Conservation (phyloP, 2,329 filamentous ascomycete genomes). For the Ciborinia camelliae region DNA sequence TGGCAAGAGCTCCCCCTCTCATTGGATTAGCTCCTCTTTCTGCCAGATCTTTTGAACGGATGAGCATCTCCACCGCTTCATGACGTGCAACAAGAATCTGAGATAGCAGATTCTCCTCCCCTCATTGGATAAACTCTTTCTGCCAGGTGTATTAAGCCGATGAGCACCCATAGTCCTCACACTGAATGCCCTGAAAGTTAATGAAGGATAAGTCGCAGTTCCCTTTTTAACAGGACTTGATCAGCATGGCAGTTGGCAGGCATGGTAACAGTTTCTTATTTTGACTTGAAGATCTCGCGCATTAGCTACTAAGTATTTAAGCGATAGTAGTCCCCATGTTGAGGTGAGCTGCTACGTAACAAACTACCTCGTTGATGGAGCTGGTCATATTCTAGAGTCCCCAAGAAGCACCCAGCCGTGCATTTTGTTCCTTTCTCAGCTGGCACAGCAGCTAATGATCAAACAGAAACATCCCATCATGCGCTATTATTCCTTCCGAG, state of each 20-base stretch:
- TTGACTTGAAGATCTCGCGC: background rate
- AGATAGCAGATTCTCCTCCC: background rate
- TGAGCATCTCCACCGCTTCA: background rate
- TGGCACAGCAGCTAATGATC: background rate
- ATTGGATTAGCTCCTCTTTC: background rate
- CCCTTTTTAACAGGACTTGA: rapidly evolving
- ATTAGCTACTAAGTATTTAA: background rate
- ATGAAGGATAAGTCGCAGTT: rapidly evolving
- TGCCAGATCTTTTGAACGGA: background rate
- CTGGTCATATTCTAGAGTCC: too few species aligned
- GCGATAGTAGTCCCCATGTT: background rate
- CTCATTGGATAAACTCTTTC: background rate
- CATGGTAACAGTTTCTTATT: background rate
- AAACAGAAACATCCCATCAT: background rate
- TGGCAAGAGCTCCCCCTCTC: background rate
- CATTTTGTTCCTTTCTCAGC: too few species aligned
- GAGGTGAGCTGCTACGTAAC: too few species aligned
- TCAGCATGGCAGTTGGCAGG: background rate
- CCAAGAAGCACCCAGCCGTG: background rate
- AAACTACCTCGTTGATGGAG: background rate
- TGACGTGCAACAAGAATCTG: background rate
- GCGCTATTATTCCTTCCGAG: background rate
- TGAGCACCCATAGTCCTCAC: background rate
- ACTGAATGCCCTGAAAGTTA: background rate
- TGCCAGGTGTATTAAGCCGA: background rate